Evolutionary conservation across 2,329 filamentous ascomycete genomes (phyloP), one percentile per base, ranked within the genome.

Genomic region (Xenoacremonium recifei): DNA sequence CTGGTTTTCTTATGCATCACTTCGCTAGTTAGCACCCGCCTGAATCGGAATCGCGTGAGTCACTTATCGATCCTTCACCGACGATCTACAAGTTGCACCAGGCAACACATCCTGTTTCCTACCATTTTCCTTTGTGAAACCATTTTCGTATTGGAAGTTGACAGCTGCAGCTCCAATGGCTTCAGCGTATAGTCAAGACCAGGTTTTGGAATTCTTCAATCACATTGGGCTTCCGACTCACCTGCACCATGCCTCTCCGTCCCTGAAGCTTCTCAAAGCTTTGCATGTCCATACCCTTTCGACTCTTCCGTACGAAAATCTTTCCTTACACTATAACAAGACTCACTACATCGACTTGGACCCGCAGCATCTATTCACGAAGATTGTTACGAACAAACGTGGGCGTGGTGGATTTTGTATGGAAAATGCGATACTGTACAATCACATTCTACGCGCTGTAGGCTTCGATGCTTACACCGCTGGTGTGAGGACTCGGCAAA

Each of bases 361-460:
- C 16, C 69, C 73, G 0, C 61, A 72, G 16, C 44, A 60, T 34
- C 64, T 79, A 1, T 80, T 73, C 54, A 46, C 58, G 4, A 82
- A 80, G 48, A 67, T 79, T 37, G 63, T 82, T 11, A 40, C 47
- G 2, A 50, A 66, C 32, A 55, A 60, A 2, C 66, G 68, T 3
- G 67, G 66, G 5, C 62, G 69, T 1, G 80, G 80, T 1, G 79
- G 80, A 0, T 84, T 82, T 60, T 84, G 79, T 59, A 78, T 84
- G 70, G 79, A 83, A 54, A 65, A 71, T 15, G 74, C 68, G 32
- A 72, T 80, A 31, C 67, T 83, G 12, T 82, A 80, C 53, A 68
- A 75, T 51, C 67, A 76, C 48, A 54, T 80, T 2, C 62, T 82
- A 2, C 63, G 69, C 12, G 71, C 62, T 1, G 51, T 80, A 10